Evolutionary conservation across 495 filamentous ascomycete species (phyloP), one percentile per base, ranked within the genome.

Genomic region (Neurospora sublineolata): DNA sequence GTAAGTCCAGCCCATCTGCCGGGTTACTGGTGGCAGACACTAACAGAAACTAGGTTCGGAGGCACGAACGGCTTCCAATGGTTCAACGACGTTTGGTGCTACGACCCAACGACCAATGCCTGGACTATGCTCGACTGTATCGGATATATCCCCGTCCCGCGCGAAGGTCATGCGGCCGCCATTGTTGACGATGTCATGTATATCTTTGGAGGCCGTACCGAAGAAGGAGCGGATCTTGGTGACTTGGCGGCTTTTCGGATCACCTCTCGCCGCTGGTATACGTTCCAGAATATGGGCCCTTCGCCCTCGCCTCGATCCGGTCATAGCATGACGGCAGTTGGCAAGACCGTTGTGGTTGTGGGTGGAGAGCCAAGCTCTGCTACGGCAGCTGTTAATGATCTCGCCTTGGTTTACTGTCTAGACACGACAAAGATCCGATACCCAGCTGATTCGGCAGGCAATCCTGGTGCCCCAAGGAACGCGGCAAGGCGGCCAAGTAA

Each of bases 11-110:
- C 67, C 64, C 41, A 6, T 30, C 30, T 30, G 41, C 42, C 69
- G 4, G n/a, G 14, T 20, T 16, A 36, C 14, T 64, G 52, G 23
- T 33, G 14, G 30, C 7, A 33, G 52, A 60, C 27, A 64, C 52
- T 64, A 33, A 64, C 16, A 6, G 4, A 9, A 18, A 8, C 30
- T 70, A 97, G 93, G 60, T 99, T 99, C 79, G 96, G 96, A 72
- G 96, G 96, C 64, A 98, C 96, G 0, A 97, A 98, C 76, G 94
- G 94, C 52, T 85, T 92, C 27, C 86, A 89, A 71, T 98, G 96
- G 96, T 99, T 97, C 81, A 99, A 97, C 77, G 96, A 99, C 77
- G 96, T 99, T 30, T 99, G 96, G 96, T 89, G 88, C 23, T 99
- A 94, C 76, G 94, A 98, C 76, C 93, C 93, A 1, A 86, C 89